Percentiles rank a stretch among this genome's conserved stretches.
Conservation (phyloP, 2,329 filamentous ascomycete genomes). For the Orbilia quercus region DNA sequence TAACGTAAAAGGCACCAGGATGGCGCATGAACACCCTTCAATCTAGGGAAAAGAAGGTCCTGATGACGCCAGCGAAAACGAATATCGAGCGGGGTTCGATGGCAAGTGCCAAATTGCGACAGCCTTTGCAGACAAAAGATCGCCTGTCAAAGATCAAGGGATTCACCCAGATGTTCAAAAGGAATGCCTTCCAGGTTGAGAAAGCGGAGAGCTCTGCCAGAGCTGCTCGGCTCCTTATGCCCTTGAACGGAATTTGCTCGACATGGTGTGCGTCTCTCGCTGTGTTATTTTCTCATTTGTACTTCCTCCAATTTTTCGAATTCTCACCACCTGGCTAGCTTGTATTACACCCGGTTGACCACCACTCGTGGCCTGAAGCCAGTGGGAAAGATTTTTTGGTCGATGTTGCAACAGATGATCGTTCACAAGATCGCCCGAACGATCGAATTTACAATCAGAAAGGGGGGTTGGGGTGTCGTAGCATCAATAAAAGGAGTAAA, state of each 20-base stretch:
- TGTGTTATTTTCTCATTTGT: background rate
- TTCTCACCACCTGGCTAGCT: background rate
- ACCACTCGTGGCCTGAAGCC: background rate
- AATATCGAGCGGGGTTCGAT: conserved; percentile 6
- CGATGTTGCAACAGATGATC: conserved; percentile 1
- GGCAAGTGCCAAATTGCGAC: conserved; percentile 40
- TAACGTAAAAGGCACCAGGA: background rate
- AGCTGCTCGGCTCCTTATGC: conserved; percentile 14
- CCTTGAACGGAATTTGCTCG: conserved; percentile 31
- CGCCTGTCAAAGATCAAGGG: conserved; percentile 5
- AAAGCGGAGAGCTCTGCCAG: conserved; percentile 33
- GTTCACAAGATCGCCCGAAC: background rate
- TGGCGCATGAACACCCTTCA: background rate
- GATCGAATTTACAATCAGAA: too few relatives aligned
- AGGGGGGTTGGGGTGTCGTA: too few relatives aligned
- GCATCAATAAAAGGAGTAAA: too few relatives aligned
- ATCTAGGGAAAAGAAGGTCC: background rate
- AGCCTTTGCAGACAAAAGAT: conserved; percentile 3
- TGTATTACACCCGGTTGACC: background rate
- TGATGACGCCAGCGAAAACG: conserved; percentile 13
- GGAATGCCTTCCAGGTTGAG: conserved; percentile 9
- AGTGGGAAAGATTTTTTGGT: background rate
- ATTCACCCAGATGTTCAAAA: conserved; percentile 5
- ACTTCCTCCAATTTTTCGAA: background rate
- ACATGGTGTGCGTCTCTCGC: conserved; percentile 13